These are phyloP conservation scores for Kazachstania kunashirensis DNA, from an alignment of 805 yeast species.

Conservation along the genomic window DNA sequence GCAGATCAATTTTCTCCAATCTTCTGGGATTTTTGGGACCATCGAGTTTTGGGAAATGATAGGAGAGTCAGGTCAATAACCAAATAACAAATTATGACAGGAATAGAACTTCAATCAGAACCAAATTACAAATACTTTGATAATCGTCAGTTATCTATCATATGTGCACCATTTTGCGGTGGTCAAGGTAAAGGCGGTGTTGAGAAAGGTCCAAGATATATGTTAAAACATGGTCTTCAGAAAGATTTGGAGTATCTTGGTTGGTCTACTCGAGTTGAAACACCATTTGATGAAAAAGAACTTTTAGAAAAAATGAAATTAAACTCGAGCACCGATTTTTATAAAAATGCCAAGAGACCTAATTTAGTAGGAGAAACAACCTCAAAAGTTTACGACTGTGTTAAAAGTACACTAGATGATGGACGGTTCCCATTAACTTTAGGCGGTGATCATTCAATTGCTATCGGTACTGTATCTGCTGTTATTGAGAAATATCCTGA, in stretches of 20 bases:
- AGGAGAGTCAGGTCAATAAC: not conserved
- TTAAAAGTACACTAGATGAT: conserved; percentile 39
- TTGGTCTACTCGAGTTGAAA: conserved; percentile 50
- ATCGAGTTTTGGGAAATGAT: not conserved
- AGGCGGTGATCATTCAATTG: conserved; percentile 97
- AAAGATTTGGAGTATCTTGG: conserved; percentile 56
- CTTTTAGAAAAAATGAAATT: conserved; percentile 35
- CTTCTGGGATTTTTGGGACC: not conserved
- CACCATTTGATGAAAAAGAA: conserved; percentile 45
- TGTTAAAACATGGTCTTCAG: conserved; percentile 63
- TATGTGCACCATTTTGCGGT: conserved; percentile 89
- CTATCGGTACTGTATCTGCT: conserved; percentile 86
- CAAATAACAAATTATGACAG: not conserved
- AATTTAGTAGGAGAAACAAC: conserved; percentile 68
- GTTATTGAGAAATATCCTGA: conserved; percentile 72
- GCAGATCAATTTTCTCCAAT: not conserved
- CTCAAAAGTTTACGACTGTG: conserved; percentile 51
- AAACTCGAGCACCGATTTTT: conserved; percentile 40
- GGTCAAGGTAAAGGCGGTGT: conserved; percentile 94
- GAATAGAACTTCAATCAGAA: conserved; percentile 1
- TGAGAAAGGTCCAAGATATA: conserved; percentile 82
- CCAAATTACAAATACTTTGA: conserved; percentile 43
- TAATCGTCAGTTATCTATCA: conserved; percentile 44
- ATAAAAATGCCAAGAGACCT: conserved; percentile 58
- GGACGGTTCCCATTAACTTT: conserved; percentile 65